Evolutionary conservation across 2,329 filamentous ascomycete genomes (phyloP).

Genomic region (Dryadomyces quercivorus): DNA sequence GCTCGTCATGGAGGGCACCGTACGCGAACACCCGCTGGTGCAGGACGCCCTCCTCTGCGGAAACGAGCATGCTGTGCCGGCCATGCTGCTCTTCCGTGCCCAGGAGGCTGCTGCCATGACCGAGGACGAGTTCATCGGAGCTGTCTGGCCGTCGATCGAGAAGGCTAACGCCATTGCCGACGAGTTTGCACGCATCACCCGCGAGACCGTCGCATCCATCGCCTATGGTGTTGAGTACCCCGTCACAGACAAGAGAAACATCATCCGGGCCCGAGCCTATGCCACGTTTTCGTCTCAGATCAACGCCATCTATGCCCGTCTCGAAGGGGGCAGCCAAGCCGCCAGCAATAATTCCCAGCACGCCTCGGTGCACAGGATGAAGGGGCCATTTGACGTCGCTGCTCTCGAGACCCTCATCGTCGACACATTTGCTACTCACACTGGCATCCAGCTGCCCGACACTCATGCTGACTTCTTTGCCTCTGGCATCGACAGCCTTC

Average conservation of each 20-base stretch:
- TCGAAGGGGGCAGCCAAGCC: background rate
- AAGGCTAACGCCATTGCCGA: constrained; percentile 27
- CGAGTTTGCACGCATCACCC: constrained; percentile 28
- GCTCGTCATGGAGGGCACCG: constrained; percentile 20
- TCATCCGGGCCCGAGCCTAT: constrained; percentile 30
- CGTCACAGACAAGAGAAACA: constrained; percentile 31
- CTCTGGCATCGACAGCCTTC: constrained; percentile 31
- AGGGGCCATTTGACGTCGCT: background rate
- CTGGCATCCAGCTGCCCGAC: constrained; percentile 19
- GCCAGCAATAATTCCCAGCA: constrained; percentile 8
- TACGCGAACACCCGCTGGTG: constrained; percentile 21
- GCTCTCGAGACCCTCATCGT: constrained; percentile 23
- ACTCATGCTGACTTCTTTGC: constrained; percentile 28
- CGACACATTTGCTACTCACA: constrained; percentile 15
- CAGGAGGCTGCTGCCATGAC: constrained; percentile 14
- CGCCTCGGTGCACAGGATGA: too few species aligned
- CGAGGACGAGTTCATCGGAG: constrained; percentile 21
- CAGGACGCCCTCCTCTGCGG: constrained; percentile 22
- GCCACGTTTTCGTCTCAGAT: constrained; percentile 22
- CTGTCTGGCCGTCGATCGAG: constrained; percentile 24
- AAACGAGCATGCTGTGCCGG: constrained; percentile 19
- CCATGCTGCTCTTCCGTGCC: constrained; percentile 20
- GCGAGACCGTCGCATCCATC: constrained; percentile 25
- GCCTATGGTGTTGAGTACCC: constrained; percentile 22
- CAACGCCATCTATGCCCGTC: constrained; percentile 17